Evolutionary conservation across 1,284 basidiomycete genomes (phyloP), one percentile per base, ranked within the genome.

Genomic region (Puccinia horiana): DNA sequence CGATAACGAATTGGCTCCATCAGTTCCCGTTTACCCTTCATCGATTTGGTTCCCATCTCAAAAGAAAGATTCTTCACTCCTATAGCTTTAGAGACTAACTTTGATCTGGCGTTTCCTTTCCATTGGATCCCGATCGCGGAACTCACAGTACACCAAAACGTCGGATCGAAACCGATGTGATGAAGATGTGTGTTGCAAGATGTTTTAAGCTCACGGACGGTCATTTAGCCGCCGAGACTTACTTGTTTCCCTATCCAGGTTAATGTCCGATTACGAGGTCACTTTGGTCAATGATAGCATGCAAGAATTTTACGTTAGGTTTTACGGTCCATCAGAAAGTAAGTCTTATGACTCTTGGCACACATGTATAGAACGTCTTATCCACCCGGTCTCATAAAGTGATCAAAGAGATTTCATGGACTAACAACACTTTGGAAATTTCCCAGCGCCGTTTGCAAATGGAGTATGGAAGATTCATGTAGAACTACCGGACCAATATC

Each of bases 381-480:
- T n/a, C n/a, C n/a, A n/a, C n/a, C n/a, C n/a, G n/a, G n/a, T n/a
- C n/a, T n/a, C n/a, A n/a, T n/a, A n/a, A n/a, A n/a, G n/a, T n/a
- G n/a, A n/a, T n/a, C n/a, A n/a, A n/a, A n/a, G n/a, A n/a, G n/a
- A n/a, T n/a, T n/a, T n/a, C n/a, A n/a, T n/a, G n/a, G n/a, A n/a
- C n/a, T n/a, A n/a, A n/a, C n/a, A n/a, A n/a, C n/a, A n/a, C n/a
- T n/a, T n/a, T 35, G 20, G 6, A 47, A 49, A 67, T 47, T 52
- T 58, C 9, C 2, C 86, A 98, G 96, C 96, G 65, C 96, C 96
- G 0, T 99, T 98, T 86, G 92, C 93, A 37, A 93, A 94, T 73
- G 96, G 97, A 63, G 93, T 96, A 67, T 99, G 96, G 96, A 98
- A 96, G 90, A 96, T 99, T 83, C 97, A 98, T 86, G 97, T 99